These are phyloP conservation scores for Amanita rubescens DNA, from an alignment of 768 basidiomycete genomes.

Conservation along the genomic window DNA sequence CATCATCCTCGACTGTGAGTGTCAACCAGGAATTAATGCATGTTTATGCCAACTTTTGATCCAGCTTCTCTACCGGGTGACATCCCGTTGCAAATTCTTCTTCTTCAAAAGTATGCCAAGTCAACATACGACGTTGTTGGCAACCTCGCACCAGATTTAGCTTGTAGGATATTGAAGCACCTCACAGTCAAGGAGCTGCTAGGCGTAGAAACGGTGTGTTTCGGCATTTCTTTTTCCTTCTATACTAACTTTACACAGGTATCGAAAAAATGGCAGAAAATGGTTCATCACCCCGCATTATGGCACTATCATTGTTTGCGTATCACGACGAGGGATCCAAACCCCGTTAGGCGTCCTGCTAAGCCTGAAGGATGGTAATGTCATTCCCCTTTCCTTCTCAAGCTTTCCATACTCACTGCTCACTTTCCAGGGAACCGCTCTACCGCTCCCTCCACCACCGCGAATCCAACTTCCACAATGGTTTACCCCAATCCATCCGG, in stretches of 20 bases:
- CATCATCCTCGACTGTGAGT: constrained; percentile 55
- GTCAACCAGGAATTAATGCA: background rate
- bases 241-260: constrained; percentile 24
- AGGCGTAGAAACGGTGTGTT: constrained; percentile 44
- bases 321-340: constrained; percentile 67
- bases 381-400: no score
- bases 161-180: constrained; percentile 52
- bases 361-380: constrained; percentile 69
- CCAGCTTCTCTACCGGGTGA: constrained; percentile 78
- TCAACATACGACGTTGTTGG: constrained; percentile 82
- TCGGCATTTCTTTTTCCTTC: background rate
- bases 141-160: constrained; percentile 57
- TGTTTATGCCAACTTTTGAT: background rate
- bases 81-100: constrained; percentile 74
- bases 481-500: constrained; percentile 64
- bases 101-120: constrained; percentile 76
- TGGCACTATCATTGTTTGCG: constrained; percentile 74
- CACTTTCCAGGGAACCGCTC: constrained; percentile 38
- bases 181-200: constrained; percentile 55
- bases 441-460: constrained; percentile 80
- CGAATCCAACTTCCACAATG: constrained; percentile 76
- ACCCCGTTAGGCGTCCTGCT: constrained; percentile 52
- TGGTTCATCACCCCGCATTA: constrained; percentile 55
- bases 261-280: constrained; percentile 36
- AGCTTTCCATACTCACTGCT: no score